Conservation (phyloP, 108 stramenopile genomes). For the Pelagomonas calceolata region DNA sequence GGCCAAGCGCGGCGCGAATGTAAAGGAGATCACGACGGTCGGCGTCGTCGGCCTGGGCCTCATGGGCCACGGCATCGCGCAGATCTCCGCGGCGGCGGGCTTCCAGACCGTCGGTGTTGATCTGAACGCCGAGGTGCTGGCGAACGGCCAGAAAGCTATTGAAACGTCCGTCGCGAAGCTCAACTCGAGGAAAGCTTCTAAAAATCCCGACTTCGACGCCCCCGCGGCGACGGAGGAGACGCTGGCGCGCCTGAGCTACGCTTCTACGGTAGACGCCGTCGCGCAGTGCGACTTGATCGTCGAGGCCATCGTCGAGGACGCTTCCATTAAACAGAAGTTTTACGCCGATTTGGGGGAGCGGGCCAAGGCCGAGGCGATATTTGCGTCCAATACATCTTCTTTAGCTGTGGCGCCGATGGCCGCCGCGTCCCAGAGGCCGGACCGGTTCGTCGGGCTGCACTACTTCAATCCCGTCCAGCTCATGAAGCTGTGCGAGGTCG, state of each 20-base stretch:
- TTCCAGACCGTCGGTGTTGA: conserved; percentile 34
- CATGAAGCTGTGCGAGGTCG: conserved; percentile 95
- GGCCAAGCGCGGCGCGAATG: no score
- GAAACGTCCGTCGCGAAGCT: conserved; percentile 7
- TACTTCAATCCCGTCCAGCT: conserved; percentile 98
- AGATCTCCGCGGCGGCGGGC: conserved; percentile 56
- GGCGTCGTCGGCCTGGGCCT: conserved; percentile 94
- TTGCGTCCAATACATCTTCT: conserved; percentile 87
- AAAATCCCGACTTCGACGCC: conserved; percentile 47
- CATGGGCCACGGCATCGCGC: conserved; percentile 95
- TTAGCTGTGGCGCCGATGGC: conserved; percentile 81
- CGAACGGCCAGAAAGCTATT: neutral
- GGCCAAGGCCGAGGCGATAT: conserved; percentile 69
- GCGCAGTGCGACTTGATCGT: conserved; percentile 72
- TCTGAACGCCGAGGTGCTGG: conserved; percentile 19
- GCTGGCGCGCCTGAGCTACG: conserved; percentile 55
- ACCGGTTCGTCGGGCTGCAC: conserved; percentile 91
- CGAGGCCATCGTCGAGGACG: conserved; percentile 90
- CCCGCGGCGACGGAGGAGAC: conserved; percentile 19
- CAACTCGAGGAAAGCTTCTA: conserved; percentile 51
- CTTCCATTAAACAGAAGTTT: conserved; percentile 72
- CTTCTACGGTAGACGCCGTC: conserved; percentile 64
- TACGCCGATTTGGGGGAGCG: conserved; percentile 62
- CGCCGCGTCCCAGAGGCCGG: conserved; percentile 67
- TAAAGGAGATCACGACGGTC: conserved; percentile 53